Percentiles rank a stretch among this genome's conserved stretches.
Evolutionary conservation across 768 basidiomycete species (phyloP).

Genomic region (Tricholomella constricta): DNA sequence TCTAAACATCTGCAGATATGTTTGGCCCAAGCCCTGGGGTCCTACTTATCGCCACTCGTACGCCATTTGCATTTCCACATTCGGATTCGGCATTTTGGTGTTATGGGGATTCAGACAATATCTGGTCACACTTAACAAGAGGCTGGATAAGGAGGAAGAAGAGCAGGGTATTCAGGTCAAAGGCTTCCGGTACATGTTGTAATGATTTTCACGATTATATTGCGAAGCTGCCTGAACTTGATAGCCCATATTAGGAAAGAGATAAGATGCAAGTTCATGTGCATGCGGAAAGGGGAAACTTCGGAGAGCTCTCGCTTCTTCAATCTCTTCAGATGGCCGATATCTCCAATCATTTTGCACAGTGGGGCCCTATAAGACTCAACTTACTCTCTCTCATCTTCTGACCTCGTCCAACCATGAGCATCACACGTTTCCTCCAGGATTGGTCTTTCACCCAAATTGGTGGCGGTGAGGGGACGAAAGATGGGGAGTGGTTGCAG

Average conservation of each 20-base stretch:
- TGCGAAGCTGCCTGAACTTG: not conserved
- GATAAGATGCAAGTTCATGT: not conserved
- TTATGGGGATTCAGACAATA: conserved; percentile 50
- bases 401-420: conserved; percentile 10
- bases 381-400: not conserved
- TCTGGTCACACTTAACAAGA: conserved; percentile 41
- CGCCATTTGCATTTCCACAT: conserved; percentile 68
- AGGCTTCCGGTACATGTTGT: conserved; percentile 52
- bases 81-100: conserved; percentile 50
- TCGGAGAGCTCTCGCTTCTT: conserved; percentile 23
- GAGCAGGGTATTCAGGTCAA: conserved; percentile 30
- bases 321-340: not conserved
- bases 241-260: not conserved
- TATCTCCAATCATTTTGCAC: not conserved
- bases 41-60: conserved; percentile 72
- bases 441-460: conserved; percentile 73
- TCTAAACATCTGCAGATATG: conserved; percentile 41
- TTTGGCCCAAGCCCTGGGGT: conserved; percentile 72
- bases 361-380: conserved; percentile 1
- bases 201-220: conserved; percentile 6
- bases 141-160: conserved; percentile 40
- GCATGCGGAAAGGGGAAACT: conserved; percentile 22
- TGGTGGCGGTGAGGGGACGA: conserved; percentile 58
- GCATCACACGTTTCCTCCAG: conserved; percentile 25
- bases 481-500: conserved; percentile 66